Evolutionary conservation across 2,329 filamentous ascomycete species (phyloP), one percentile per base, ranked within the genome.

Genomic region (Aspergillus alliaceus): DNA sequence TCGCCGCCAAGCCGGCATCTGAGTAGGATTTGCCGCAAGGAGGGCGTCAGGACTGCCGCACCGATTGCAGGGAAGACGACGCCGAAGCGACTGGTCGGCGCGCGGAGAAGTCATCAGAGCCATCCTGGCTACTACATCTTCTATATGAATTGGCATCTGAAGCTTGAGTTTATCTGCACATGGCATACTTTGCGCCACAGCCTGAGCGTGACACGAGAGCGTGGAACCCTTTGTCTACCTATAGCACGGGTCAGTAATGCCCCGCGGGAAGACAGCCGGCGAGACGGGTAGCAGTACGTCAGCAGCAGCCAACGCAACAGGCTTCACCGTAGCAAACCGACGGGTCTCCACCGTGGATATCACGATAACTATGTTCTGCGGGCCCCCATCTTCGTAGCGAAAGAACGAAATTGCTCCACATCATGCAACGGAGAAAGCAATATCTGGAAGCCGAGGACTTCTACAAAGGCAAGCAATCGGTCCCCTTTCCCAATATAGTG

Each of bases 401-500:
- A 20, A 32, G n/a, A 32, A 14, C 27, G 25, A 2, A 27, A 14
- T 48, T 22, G 6, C 27, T 31, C 20, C n/a, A n/a, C 37, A 53
- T 6, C 40, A 53, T 53, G 51, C 29, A 32, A 6, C 29, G 24
- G 29, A 42, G 51, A 24, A 53, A 53, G 31, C 39, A 46, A 27
- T 53, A 53, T 37, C 34, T 53, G 22, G 51, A 35, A 42, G 44
- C 44, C 4, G 40, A 53, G 31, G 51, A 53, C 40, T 53, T 53
- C 24, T 46, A 53, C 20, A 46, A 53, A 39, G 51, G 51, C 35
- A 44, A 47, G 51, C 31, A 8, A 29, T 32, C 32, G 4, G 15
- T 27, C 32, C 18, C 27, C 14, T 4, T 20, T n/a, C 39, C n/a
- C n/a, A 12, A 32, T 25, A 15, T 22, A 20, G 12, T 18, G 15